Base-by-base conservation (phyloP, 2,329 filamentous ascomycete genomes). In the Colletotrichum ledebouriae region DNA sequence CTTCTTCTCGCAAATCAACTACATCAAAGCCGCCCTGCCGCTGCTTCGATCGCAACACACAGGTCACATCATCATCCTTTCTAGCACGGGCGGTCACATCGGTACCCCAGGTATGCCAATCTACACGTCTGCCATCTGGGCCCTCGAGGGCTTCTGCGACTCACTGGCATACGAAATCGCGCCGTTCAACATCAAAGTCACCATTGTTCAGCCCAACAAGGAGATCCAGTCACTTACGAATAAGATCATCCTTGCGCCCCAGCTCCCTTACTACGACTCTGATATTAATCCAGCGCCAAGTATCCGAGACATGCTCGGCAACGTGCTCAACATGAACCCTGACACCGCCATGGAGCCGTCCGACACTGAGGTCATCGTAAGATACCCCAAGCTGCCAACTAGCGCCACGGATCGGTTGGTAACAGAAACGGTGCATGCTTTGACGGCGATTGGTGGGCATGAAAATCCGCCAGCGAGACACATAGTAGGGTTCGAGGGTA, bases 121-220 rank as follows among this genome's bases (percentile, higher is more conserved):
- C 84, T 96, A 97, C 78, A 96, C 94, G 72, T 94, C 95, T 17
- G 92, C 94, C 13, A 94, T 94, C 42, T 98, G 95, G 94, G 96
- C 94, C 1, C 87, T 98, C 41, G 96, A 98, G 80, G 96, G 95
- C 17, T 98, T 96, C 78, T 98, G 94, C 81, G 95, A 98, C 80
- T 94, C 93, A 68, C 86, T 99, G 25, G 94, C 95, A 1, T 99
- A 98, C 80, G 96, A 99, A 80, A 92, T 99, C 71, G 92, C 95
- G 0, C 96, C 96, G 0, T 98, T 98, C 83, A 98, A 98, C 80
- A 90, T 98, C 82, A 97, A 95, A 79, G 89, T 98, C 78, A 98
- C 94, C 46, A 94, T 98, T 72, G 91, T 99, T 50, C 95, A 99
- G 83, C 94, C 94, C 29, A 97, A 94, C 79, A 94, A 97, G 81